These are phyloP conservation scores for Penicillium bovifimosum DNA, from an alignment of 495 filamentous ascomycete genomes.

Conservation along the genomic window DNA sequence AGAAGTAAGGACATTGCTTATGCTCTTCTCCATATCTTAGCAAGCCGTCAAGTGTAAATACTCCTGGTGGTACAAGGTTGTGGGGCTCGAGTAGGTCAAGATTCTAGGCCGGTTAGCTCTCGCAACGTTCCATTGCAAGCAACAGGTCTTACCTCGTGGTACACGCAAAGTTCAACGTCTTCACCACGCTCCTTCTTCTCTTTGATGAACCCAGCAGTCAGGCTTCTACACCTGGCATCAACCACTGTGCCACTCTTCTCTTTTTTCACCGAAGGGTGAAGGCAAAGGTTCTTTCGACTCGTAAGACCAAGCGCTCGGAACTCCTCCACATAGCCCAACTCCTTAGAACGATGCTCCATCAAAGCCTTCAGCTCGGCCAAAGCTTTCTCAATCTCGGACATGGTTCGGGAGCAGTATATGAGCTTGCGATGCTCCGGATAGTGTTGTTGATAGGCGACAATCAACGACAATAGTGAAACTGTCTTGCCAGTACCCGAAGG, in stretches of 20 bases:
- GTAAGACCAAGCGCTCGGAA: constrained; percentile 89
- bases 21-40: constrained; percentile 85
- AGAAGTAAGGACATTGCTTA: constrained; percentile 98
- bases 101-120: constrained; percentile 53
- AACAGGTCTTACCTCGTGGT: constrained; percentile 68
- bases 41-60: constrained; percentile 92
- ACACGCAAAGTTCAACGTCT: constrained; percentile 87
- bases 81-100: constrained; percentile 91
- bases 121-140: not conserved
- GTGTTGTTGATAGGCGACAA: constrained; percentile 91
- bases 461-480: constrained; percentile 88
- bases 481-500: constrained; percentile 99
- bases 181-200: constrained; percentile 95
- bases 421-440: constrained; percentile 88
- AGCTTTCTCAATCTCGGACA: constrained; percentile 72
- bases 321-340: constrained; percentile 83
- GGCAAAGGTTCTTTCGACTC: constrained; percentile 93
- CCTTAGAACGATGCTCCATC: constrained; percentile 87
- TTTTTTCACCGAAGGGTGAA: constrained; percentile 89
- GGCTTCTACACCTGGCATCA: constrained; percentile 87
- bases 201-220: constrained; percentile 94
- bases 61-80: constrained; percentile 85
- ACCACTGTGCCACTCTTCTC: constrained; percentile 94
- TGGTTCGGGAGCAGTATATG: constrained; percentile 94
- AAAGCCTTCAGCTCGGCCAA: constrained; percentile 83